These are phyloP conservation scores for Allium sativum DNA, from an alignment of 106 monocot species.

Conservation along the genomic window DNA sequence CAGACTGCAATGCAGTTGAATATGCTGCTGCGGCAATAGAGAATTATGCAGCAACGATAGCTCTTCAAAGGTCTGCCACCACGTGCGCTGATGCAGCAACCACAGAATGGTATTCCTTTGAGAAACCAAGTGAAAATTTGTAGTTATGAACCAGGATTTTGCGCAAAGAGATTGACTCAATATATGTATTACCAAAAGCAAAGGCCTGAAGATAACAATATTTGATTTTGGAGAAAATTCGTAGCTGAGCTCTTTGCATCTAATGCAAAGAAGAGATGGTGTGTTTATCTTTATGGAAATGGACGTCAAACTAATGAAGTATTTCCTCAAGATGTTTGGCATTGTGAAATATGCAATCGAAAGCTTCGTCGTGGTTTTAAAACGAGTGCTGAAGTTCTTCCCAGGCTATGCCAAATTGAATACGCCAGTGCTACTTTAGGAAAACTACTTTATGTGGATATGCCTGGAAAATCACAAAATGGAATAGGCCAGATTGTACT, in stretches of 20 bases:
- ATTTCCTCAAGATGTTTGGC: constrained; percentile 93
- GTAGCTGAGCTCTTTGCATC: constrained; percentile 59
- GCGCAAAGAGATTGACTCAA: constrained; percentile 78
- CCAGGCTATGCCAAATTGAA: constrained; percentile 88
- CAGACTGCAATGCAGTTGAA: constrained; percentile 30
- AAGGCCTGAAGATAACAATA: constrained; percentile 87
- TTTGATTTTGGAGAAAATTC: constrained; percentile 81
- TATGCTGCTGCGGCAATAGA: constrained; percentile 41
- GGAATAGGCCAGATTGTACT: constrained; percentile 85
- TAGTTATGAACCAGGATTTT: constrained; percentile 79
- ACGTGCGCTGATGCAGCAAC: constrained; percentile 32
- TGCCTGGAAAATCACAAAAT: constrained; percentile 90
- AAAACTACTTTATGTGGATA: constrained; percentile 95
- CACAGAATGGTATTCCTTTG: constrained; percentile 35
- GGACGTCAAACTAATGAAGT: constrained; percentile 71
- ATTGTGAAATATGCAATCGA: constrained; percentile 93
- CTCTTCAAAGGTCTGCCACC: constrained; percentile 20
- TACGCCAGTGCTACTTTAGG: constrained; percentile 97
- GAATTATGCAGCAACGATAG: constrained; percentile 42
- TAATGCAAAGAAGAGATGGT: constrained; percentile 77
- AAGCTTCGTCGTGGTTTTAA: constrained; percentile 98
- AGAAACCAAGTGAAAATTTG: constrained; percentile 47
- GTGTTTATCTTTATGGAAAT: constrained; percentile 67
- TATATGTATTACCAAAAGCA: constrained; percentile 94
- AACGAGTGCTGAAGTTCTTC: constrained; percentile 92